Base-by-base conservation (phyloP, 495 filamentous ascomycete genomes). In the Monascus purpureus region DNA sequence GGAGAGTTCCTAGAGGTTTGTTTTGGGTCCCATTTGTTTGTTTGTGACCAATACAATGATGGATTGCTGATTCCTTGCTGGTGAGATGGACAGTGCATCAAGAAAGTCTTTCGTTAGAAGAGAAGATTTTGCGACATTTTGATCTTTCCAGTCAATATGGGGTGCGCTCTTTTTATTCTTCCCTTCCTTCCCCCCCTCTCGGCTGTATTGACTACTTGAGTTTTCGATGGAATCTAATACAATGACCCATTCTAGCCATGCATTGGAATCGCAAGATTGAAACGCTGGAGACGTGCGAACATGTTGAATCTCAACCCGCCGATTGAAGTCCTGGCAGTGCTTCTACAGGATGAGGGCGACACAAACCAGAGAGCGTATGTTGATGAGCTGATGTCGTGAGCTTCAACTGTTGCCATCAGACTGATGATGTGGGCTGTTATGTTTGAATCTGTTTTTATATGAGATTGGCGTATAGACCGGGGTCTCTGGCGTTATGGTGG, bases 141-240 rank as follows among this genome's bases (percentile, higher is more conserved):
- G 90, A 97, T 50, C 72, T 92, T 25, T 82, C 73, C 31, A 75
- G 63, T 38, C 82, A 93, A 51, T 97, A 81, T 55, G 90, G 90
- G 37, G 85, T 93, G 71, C 53, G 81, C 76, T 12, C 17, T 33
- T 33, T 16, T 18, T 19, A 28, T n/a, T 17, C 27, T 11, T 13
- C 12, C 37, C 17, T 28, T 22, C 29, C 12, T 15, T 14, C 4
- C 3, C 25, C n/a, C 14, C 5, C 1, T 38, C 22, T n/a, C 14
- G 14, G 30, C 17, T 13, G 14, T 28, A 32, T 17, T 20, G 6
- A 17, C 15, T 42, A 9, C 22, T 34, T 20, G 6, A 9, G 20
- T 9, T 5, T 22, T 5, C 9, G 20, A 22, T 22, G 5, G 20
- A 22, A 5, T 19, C 15, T 11, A 38, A 6, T 13, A 19, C 31